phyloP scores from a whole-genome alignment of 1,139 yeast genomes.

The Candida glucosophila region DNA sequence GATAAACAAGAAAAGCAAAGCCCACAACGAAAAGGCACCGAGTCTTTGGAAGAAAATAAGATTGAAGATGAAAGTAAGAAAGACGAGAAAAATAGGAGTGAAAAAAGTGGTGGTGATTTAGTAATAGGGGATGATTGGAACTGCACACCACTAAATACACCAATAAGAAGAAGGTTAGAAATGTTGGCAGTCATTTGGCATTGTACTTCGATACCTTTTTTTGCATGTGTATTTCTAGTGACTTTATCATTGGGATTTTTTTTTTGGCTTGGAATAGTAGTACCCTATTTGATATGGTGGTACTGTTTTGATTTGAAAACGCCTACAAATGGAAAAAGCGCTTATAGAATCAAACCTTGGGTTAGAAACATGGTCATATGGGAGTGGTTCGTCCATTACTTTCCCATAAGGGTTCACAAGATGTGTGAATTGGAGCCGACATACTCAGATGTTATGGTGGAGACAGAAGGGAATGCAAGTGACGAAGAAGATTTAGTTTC shows the following conservation, averaged over 20 bases:
- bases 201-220: slow-evolving; percentile 60
- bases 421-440: slow-evolving; percentile 71
- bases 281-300: slow-evolving; percentile 55
- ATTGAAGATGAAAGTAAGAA: too few species aligned
- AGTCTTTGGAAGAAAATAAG: too few species aligned
- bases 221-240: slow-evolving; percentile 43
- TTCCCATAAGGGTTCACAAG: slow-evolving; percentile 72
- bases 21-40: too few species aligned
- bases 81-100: too few species aligned
- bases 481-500: slow-evolving; percentile 42
- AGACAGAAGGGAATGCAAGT: slow-evolving; percentile 17
- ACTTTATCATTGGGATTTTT: slow-evolving; percentile 57
- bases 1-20: too few species aligned
- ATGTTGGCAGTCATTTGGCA: slow-evolving; percentile 74
- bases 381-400: slow-evolving; percentile 69
- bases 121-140: too few species aligned
- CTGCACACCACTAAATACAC: slow-evolving; percentile 48
- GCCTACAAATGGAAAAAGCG: slow-evolving; percentile 66
- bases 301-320: slow-evolving; percentile 51
- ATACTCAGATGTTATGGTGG: slow-evolving; percentile 32
- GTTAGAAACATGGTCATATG: slow-evolving; percentile 56
- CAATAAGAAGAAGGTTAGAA: slow-evolving; percentile 52
- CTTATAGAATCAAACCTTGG: slow-evolving; percentile 47
- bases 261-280: slow-evolving; percentile 56
- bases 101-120: too few species aligned